Base-by-base conservation (phyloP, 1,284 basidiomycete species). In the Ganoderma lucidum region DNA sequence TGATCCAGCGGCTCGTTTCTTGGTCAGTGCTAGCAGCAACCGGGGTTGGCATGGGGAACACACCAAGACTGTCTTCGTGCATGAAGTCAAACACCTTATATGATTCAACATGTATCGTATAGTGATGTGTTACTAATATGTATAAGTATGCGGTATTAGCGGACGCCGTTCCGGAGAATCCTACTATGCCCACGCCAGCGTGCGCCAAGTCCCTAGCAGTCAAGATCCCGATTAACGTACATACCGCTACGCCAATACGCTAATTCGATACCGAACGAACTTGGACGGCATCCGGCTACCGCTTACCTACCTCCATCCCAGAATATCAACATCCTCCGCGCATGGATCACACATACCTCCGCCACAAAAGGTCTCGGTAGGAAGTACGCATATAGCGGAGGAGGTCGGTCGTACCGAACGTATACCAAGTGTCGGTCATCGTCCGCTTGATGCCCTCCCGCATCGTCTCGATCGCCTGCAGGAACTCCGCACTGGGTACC, bases 21-120 rank as follows among this genome's bases (percentile, higher is more conserved):
- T 99, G 76, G 89, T 97, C 69, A 95, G 94, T 75, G 94, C 96
- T 8, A 96, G 95, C 73, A 97, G 97, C 53, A 97, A 97, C 79
- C 88, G 97, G 65, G 97, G 97, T 56, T 98, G 96, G 95, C 91
- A 94, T 78, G 96, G 95, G 45, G 94, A 96, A 73, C 93, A 93
- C 53, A 97, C 96, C 17, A 87, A 89, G 74, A 96, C 94, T 17
- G 92, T 98, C 17, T 91, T 97, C 78, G 90, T 97, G 45, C 95
- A 97, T 79, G 95, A 97, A 78, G 90, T 97, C 79, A 96, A 91
- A 80, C 83, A 83, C 73, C 74, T 84, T 67, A 73, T 68, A 63
- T 79, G 67, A 80, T 55, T n/a, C 30, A 48, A 48, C 60, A 41
- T 56, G 53, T 32, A 56, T 61, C 59, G 51, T 67, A 53, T 39